Conservation (phyloP, 2,329 filamentous ascomycete genomes). For the Aureobasidium zeae region DNA sequence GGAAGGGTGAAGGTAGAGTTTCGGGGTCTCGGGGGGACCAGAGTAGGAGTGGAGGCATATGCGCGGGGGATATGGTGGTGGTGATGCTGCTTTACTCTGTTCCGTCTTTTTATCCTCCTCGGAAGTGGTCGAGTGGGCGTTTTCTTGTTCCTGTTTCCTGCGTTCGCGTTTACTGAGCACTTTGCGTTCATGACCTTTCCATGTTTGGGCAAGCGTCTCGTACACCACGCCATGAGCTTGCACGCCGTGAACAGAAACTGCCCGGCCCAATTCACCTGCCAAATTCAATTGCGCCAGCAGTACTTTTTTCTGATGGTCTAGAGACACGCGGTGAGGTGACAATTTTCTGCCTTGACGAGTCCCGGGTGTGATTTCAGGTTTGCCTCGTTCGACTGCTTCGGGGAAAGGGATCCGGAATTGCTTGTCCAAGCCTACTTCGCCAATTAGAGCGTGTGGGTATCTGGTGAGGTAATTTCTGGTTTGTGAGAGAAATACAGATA, state of each 20-base stretch:
- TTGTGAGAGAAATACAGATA: conserved; percentile 50
- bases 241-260: conserved; percentile 64
- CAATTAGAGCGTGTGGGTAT: conserved; percentile 58
- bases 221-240: conserved; percentile 65
- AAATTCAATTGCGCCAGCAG: conserved; percentile 60
- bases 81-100: neutral
- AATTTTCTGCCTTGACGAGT: conserved; percentile 60
- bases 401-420: conserved; percentile 70
- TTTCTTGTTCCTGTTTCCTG: conserved; percentile 24
- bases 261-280: conserved; percentile 56
- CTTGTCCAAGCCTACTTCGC: conserved; percentile 71
- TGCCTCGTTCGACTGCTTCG: conserved; percentile 42
- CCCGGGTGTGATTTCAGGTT: conserved; percentile 51
- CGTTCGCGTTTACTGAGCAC: conserved; percentile 51
- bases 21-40: conserved; percentile 62
- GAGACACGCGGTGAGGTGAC: conserved; percentile 57
- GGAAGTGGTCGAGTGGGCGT: conserved; percentile 8
- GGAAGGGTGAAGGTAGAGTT: conserved; percentile 63
- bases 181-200: conserved; percentile 60
- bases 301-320: conserved; percentile 59
- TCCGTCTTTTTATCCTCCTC: neutral
- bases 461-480: conserved; percentile 47
- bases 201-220: conserved; percentile 54
- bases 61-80: conserved; percentile 65
- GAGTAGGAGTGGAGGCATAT: conserved; percentile 94